Base-by-base conservation (phyloP, 2,329 filamentous ascomycete species). In the Fusarium redolens region DNA sequence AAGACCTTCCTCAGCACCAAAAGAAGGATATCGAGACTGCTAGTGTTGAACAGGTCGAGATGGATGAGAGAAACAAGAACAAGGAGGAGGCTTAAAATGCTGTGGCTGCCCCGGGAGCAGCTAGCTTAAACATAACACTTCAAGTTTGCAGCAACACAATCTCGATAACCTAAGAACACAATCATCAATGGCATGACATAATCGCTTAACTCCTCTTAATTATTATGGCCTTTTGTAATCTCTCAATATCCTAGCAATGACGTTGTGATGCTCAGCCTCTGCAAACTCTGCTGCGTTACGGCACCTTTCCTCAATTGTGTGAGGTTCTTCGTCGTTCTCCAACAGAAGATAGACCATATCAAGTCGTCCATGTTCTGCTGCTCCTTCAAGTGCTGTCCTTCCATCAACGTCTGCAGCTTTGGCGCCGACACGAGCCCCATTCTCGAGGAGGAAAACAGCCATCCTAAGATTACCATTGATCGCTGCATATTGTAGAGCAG, bases 1-100 rank as follows among this genome's bases (percentile, higher is more conserved):
- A 72, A 37, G 72, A 78, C 12, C 56, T 48, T 2, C 45, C 59
- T 5, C 59, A 64, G 3, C 37, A 76, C 10, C 65, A 71, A 10
- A 68, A 72, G 61, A 81, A 82, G 76, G 77, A 77, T 7, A 65
- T 77, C 6, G 74, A 79, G 62, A 78, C 76, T 35, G 76, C 71
- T 4, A 78, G 76, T 20, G 25, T 78, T 25, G 71, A 78, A 17
- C 68, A 78, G 28, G 69, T 77, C 18, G 76, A 78, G 60, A 15
- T 78, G 20, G 65, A 75, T 4, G 51, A 77, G 10, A 50, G 47
- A 25, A 75, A 68, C 5, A 73, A 71, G n/a, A 17, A 31, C 1
- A 64, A 61, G 33, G 71, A 70, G 13, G 69, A 73, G n/a, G 28
- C 25, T 35, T 73, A 25, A 33, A 15, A 25, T 14, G 4, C 5